Evolutionary conservation across 768 basidiomycete species (phyloP), one percentile per base, ranked within the genome.

Genomic region (Termitomyces sp.): DNA sequence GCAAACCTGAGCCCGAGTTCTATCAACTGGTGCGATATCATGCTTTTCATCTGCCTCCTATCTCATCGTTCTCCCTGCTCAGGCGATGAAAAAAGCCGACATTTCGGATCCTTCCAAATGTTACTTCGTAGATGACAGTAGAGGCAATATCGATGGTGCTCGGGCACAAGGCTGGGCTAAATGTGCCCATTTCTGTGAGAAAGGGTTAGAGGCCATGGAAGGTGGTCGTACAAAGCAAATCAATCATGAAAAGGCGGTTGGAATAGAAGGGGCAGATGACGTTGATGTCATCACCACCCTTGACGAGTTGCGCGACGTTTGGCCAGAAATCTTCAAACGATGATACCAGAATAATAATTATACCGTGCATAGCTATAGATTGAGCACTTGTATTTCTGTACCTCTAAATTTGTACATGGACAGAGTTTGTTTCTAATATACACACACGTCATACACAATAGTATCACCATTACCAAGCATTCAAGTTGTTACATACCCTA

Each of bases 101-200:
- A 66, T 89, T 14, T 71, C 73, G 0, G 86, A 92, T 70, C 81
- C 86, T 1, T 76, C 80, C 11, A 87, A 83, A 65, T 90, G 86
- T 62, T 83, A 84, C 60, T 94, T 94, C 64, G 69, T 94, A 30
- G 91, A 94, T 62, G 91, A 94, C 67, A 92, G 79, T 62, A 72
- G 81, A 64, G 66, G 69, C 21, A 93, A 94, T 61, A 80, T 93
- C 21, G 72, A 81, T 54, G 83, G 84, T 15, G 91, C 91, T 8
- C 76, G 75, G 54, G 69, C 70, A 17, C 68, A 85, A 11, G 85
- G 85, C 2, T 94, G 91, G 91, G 82, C 76, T 0, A 79, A 80
- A 56, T 87, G 86, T 46, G 88, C 83, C 3, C 86, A 91, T 64
- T 93, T 91, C 62, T 82, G 83, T 61, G 91, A 93, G 69, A 66